Evolutionary conservation across 441 rosid genomes (phyloP).

Genomic region (Gossypium lobatum): DNA sequence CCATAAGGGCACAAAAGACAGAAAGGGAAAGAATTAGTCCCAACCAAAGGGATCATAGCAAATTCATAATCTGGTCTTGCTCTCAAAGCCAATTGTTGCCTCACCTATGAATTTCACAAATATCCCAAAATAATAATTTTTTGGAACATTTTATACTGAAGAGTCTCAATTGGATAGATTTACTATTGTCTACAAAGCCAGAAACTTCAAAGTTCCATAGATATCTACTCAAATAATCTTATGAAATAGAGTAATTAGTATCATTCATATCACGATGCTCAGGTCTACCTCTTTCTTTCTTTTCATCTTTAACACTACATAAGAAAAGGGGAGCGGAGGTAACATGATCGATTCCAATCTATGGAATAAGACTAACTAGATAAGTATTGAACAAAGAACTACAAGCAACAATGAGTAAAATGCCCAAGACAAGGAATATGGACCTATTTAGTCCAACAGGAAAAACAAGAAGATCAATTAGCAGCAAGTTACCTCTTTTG

Average conservation of each 20-base stretch:
- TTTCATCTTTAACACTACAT: not conserved
- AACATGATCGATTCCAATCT: not conserved
- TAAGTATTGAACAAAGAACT: not conserved
- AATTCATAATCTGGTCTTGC: not conserved
- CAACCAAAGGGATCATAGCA: not conserved
- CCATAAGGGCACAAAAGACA: not conserved
- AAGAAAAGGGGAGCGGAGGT: not conserved
- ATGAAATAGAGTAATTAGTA: not conserved
- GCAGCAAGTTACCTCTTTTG: constrained; percentile 47
- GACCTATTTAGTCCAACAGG: not conserved
- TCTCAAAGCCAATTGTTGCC: not conserved
- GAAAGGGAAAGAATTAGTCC: not conserved
- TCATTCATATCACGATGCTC: not conserved
- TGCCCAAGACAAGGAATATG: constrained; percentile 1
- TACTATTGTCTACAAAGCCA: not conserved
- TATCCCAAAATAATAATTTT: not conserved
- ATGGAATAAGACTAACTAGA: not conserved
- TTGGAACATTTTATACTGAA: not conserved
- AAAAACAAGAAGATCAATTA: constrained; percentile 3
- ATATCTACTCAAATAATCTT: not conserved
- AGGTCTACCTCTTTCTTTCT: not conserved
- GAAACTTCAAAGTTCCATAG: not conserved
- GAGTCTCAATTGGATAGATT: not conserved
- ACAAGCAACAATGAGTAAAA: not conserved
- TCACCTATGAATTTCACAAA: not conserved